Conservation (phyloP, 176 grass and related monocot species). For the Pharus latifolius region DNA sequence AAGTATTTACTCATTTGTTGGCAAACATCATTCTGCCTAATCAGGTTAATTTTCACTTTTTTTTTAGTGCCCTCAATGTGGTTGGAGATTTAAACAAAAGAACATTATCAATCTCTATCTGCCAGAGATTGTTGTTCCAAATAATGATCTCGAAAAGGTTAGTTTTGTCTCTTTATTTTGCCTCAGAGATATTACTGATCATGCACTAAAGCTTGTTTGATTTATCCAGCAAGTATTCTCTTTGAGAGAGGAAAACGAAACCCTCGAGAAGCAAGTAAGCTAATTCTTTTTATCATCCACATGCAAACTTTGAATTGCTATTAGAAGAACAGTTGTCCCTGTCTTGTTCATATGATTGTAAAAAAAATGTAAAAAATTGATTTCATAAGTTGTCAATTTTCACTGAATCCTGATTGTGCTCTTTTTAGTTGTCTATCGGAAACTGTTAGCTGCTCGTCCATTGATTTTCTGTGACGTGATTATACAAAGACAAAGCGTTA, state of each 20-base stretch:
- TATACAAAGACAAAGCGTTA: not conserved
- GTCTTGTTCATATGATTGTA: not conserved
- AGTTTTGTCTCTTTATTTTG: constrained; percentile 7
- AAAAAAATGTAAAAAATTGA: not conserved
- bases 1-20: not conserved
- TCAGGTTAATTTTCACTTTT: not conserved
- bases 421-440: not conserved
- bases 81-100: constrained; percentile 41
- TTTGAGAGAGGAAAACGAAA: constrained; percentile 58
- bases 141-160: constrained; percentile 90
- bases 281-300: not conserved
- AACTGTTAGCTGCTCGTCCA: not conserved
- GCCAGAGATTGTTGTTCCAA: constrained; percentile 70
- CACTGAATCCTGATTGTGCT: not conserved
- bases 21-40: constrained; percentile 1
- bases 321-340: not conserved
- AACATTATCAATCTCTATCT: constrained; percentile 82
- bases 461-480: not conserved
- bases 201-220: constrained; percentile 18
- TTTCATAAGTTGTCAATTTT: not conserved
- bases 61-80: constrained; percentile 84
- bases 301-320: not conserved
- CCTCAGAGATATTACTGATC: constrained; percentile 7
- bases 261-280: constrained; percentile 63
- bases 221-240: constrained; percentile 70